Conservation (phyloP, 108 stramenopile genomes). For the Pseudonitzschia pungens region DNA sequence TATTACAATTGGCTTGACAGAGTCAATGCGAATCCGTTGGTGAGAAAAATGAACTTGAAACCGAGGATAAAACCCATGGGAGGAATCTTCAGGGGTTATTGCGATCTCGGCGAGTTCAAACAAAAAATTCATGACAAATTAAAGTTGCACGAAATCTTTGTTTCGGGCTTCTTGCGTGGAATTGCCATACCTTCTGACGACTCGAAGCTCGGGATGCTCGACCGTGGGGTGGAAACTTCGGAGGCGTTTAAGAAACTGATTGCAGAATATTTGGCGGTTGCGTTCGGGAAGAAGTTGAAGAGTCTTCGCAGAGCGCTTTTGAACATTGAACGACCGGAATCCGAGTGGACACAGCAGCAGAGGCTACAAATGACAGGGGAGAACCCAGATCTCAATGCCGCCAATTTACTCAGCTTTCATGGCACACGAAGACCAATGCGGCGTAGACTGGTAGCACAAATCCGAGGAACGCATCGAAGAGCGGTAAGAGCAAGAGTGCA, state of each 20-base stretch:
- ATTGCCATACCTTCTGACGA: slow-evolving; percentile 26
- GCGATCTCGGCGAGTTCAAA: slow-evolving; percentile 17
- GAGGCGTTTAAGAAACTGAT: slow-evolving; percentile 40
- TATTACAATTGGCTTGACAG: neutral
- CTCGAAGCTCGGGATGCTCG: slow-evolving; percentile 29
- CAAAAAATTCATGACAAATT: slow-evolving; percentile 16
- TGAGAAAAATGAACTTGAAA: neutral
- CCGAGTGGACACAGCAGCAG: neutral
- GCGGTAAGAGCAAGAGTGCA: no score
- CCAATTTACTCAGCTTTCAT: no score
- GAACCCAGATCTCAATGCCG: no score
- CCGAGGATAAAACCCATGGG: slow-evolving; percentile 2
- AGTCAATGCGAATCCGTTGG: neutral
- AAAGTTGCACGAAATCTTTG: slow-evolving; percentile 28
- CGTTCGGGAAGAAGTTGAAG: slow-evolving; percentile 17
- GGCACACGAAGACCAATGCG: no score
- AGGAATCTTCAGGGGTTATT: neutral
- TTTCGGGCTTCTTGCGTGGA: slow-evolving; percentile 31
- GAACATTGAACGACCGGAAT: slow-evolving; percentile 6
- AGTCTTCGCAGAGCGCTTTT: slow-evolving; percentile 26
- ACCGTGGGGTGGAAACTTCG: slow-evolving; percentile 40
- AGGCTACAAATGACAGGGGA: no score
- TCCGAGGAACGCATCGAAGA: no score
- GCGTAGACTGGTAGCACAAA: no score
- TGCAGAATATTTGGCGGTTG: slow-evolving; percentile 40